Base-by-base conservation (phyloP, 2,329 filamentous ascomycete genomes). In the Uncinocarpus reesii region DNA sequence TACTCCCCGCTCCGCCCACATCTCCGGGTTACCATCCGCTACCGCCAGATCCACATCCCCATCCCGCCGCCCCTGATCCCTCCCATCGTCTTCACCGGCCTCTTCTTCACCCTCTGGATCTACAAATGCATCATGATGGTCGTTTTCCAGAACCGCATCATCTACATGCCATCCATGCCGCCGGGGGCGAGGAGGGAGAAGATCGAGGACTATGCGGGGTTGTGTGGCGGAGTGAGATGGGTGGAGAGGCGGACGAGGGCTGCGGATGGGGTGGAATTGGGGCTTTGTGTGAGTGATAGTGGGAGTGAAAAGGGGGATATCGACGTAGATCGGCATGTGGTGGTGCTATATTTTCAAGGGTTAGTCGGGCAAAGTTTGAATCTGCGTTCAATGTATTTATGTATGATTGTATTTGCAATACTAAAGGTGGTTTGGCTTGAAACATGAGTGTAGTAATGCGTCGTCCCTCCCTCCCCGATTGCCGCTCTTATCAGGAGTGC, bases 81-180 rank as follows among this genome's bases (percentile, higher is more conserved):
- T 6, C 85, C 85, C 0, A 59, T 76, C 5, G 69, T 86, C 36
- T 88, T 87, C 58, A 62, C 71, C 11, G 79, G 81, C 1, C 70
- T 89, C 29, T 71, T 85, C 3, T 57, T 84, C 15, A 73, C 73
- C 2, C 68, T 89, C 11, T 89, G 74, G 74, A 63, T 67, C 1
- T 76, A 75, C 64, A 78, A 78, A 63, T 87, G 83, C 59, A 64
- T 79, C 46, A 84, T 86, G 79, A 78, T 88, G 67, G 71, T 90
- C 23, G 56, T 84, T 3, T 84, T 88, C 60, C 85, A 89, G 65
- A 86, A 89, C 59, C 82, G 83, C 60, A 86, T 89, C 60, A 83
- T 89, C 51, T 89, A 88, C 65, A 86, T 87, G 70, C 83, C 84
- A 0, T 83, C 81, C 38, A 66, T 88, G 43, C 83, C 84, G 15